Conservation (phyloP, 306 rosid genomes). For the Citrullus colocynthis region DNA sequence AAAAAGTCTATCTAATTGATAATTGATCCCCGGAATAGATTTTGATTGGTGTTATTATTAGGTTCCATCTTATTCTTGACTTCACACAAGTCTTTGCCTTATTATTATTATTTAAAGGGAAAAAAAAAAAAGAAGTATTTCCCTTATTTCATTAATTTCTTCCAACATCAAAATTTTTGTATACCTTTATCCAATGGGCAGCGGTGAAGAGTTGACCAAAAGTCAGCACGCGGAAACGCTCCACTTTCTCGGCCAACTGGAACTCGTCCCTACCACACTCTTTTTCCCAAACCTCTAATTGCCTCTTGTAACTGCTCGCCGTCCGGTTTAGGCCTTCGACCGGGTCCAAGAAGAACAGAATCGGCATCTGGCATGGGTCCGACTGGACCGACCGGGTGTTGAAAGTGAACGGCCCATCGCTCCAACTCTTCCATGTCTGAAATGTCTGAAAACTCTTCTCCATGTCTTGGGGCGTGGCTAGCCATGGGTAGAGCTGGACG, state of each 20-base stretch:
- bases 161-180: neutral
- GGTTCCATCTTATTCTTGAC: no score
- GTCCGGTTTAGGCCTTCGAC: slow-evolving; percentile 14
- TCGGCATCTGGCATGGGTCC: slow-evolving; percentile 23
- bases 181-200: slow-evolving; percentile 43
- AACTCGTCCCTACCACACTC: slow-evolving; percentile 15
- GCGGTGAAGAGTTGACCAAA: slow-evolving; percentile 3
- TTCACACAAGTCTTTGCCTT: neutral
- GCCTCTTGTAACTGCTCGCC: slow-evolving; percentile 16
- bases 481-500: slow-evolving; percentile 39
- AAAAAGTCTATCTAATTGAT: no score
- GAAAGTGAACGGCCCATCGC: slow-evolving; percentile 30
- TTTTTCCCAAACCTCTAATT: neutral
- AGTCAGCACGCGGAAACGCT: slow-evolving; percentile 31
- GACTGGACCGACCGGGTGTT: slow-evolving; percentile 28
- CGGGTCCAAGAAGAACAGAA: slow-evolving; percentile 27
- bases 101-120: no score
- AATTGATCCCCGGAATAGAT: no score
- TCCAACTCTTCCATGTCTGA: slow-evolving; percentile 32
- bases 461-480: slow-evolving; percentile 25
- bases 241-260: slow-evolving; percentile 6
- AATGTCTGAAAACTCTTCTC: slow-evolving; percentile 38
- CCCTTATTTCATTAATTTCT: no score
- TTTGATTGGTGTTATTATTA: no score
- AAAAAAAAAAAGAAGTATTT: no score